Percentiles rank a stretch among this genome's conserved stretches.
These are phyloP conservation scores for Cercospora brassicicola DNA, from an alignment of 2,329 filamentous ascomycete genomes.

Conservation along the genomic window DNA sequence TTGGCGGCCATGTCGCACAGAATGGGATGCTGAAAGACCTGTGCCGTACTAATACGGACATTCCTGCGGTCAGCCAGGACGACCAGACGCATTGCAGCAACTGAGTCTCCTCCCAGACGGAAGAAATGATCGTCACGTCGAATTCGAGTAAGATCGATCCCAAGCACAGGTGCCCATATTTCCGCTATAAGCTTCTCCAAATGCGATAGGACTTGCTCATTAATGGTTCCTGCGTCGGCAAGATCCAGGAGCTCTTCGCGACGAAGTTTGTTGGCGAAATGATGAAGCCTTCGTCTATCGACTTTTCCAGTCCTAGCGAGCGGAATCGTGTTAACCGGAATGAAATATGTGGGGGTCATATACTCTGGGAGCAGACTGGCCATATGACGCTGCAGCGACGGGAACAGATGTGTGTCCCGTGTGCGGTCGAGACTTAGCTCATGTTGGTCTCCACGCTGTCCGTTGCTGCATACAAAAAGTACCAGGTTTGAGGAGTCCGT, in stretches of 20 bases:
- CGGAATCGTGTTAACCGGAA: slow-evolving; percentile 69
- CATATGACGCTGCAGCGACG: not conserved
- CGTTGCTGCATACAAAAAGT: not conserved
- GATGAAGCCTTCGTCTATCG: slow-evolving; percentile 50
- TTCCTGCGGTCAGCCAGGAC: slow-evolving; percentile 31
- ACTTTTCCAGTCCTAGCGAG: slow-evolving; percentile 73
- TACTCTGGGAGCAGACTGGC: slow-evolving; percentile 49
- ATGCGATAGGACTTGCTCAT: not conserved
- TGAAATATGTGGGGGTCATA: slow-evolving; percentile 73
- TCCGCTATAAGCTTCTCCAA: not conserved
- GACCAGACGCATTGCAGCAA: slow-evolving; percentile 49
- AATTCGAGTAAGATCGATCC: not conserved
- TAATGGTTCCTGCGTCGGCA: not conserved
- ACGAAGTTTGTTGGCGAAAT: not conserved
- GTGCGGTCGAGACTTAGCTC: not conserved
- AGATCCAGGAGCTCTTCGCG: not conserved
- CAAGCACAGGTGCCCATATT: slow-evolving; percentile 38
- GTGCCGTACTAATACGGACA: not conserved
- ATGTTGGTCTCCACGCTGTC: not conserved
- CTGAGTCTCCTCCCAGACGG: slow-evolving; percentile 49
- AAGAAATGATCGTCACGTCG: slow-evolving; percentile 45
- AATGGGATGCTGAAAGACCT: slow-evolving; percentile 7
- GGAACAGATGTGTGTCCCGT: not conserved
- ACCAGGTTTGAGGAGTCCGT: not conserved
- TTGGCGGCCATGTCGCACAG: slow-evolving; percentile 6